Base-by-base conservation (phyloP, 805 yeast species). In the Spathaspora sp. region DNA sequence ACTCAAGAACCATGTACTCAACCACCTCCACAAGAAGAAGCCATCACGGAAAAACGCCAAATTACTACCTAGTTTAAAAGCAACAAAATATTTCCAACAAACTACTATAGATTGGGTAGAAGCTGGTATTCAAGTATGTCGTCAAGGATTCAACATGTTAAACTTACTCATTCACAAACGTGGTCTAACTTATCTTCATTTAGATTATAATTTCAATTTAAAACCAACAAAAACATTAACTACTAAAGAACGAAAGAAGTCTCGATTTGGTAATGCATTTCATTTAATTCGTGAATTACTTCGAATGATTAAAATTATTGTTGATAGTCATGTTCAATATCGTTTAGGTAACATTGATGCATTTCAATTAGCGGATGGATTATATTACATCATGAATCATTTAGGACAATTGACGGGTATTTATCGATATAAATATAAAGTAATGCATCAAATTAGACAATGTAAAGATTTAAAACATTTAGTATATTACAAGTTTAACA, bases 81-180 rank as follows among this genome's bases (percentile, higher is more conserved):
- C 79, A 45, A 94, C 99, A 0, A 92, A 89, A 61, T 94, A 82
- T 65, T 94, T 94, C 68, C 96, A 90, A 63, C 86, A 88, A 60
- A 93, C 99, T 0, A 79, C 92, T 0, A 85, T 94, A 47, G 99
- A 94, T 67, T 94, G 99, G 99, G 94, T 93, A 2, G 99, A 94
- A 66, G 99, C 98, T 1, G 99, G 97, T 28, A 73, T 94, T 52
- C 98, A 94, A 69, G 83, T 94, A 2, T 88, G 97, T 62, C 80
- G 83, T 39, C 99, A 94, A 68, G 99, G 99, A 2, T 89, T 86
- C 67, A 93, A 90, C 60, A 92, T 93, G 96, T 76, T 94, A 46
- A 92, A 91, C 66, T 70, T 94, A 35, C 73, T 94, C 57, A 90
- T 94, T 48, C 98, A 94, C 66, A 81, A 91, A 60, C 86, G 88